These are phyloP conservation scores for Backusella circina DNA, from an alignment of 192 early-diverging fungal genomes.

Conservation along the genomic window DNA sequence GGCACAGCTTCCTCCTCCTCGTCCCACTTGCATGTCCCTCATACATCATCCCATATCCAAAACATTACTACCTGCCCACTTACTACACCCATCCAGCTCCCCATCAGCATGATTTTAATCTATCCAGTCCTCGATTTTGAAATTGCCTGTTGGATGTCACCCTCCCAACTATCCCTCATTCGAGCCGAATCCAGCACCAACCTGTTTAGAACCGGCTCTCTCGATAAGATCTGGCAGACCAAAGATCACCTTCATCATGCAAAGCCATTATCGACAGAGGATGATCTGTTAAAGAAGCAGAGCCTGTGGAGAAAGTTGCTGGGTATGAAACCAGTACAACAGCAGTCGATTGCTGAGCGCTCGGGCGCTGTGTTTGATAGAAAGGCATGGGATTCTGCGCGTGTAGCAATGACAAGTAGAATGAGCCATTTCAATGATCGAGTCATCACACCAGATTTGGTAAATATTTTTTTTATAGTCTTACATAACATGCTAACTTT, in stretches of 20 bases:
- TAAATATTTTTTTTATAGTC: constrained; percentile 22
- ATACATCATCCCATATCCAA: not conserved
- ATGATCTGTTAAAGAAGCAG: constrained; percentile 34
- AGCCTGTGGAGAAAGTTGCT: constrained; percentile 32
- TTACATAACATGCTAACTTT: not conserved
- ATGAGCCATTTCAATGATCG: constrained; percentile 86
- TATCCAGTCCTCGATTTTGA: constrained; percentile 92
- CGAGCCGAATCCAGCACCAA: constrained; percentile 52
- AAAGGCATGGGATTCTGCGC: constrained; percentile 39
- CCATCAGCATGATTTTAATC: constrained; percentile 75
- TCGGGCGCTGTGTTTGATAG: not conserved
- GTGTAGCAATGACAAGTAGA: constrained; percentile 72
- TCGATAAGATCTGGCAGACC: constrained; percentile 29
- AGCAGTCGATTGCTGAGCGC: constrained; percentile 6
- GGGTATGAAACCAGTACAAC: constrained; percentile 13
- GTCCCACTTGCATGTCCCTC: not conserved
- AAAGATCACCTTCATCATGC: constrained; percentile 67
- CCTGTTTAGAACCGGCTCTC: constrained; percentile 19
- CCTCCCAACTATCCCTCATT: constrained; percentile 55
- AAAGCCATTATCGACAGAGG: constrained; percentile 60
- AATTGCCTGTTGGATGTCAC: constrained; percentile 89
- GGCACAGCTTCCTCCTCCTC: constrained; percentile 22
- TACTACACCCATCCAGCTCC: constrained; percentile 49
- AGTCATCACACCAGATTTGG: constrained; percentile 76
- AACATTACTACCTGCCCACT: not conserved